phyloP scores from a whole-genome alignment of 306 rosid genomes.

The Prunus mume region DNA sequence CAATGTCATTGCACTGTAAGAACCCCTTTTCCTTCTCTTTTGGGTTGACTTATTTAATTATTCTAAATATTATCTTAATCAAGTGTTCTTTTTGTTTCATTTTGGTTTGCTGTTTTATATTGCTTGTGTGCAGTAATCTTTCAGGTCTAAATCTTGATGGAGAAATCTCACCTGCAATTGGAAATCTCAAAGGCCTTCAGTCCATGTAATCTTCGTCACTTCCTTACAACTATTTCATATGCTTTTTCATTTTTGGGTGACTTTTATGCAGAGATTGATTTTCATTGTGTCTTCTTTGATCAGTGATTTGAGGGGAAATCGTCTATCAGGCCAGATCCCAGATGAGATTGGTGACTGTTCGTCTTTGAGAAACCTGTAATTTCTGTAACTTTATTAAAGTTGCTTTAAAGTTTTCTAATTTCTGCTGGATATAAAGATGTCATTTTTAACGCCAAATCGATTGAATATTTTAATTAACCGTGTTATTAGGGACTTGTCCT shows the following conservation, averaged over 20 bases:
- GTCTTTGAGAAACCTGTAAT: constrained; percentile 64
- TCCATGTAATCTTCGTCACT: constrained; percentile 45
- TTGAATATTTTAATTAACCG: neutral
- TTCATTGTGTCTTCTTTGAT: constrained; percentile 17
- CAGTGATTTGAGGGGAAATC: constrained; percentile 80
- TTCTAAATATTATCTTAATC: neutral
- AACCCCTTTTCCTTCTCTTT: neutral
- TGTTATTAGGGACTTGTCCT: constrained; percentile 65
- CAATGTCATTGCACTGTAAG: constrained; percentile 88
- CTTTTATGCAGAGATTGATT: neutral
- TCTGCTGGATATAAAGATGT: neutral
- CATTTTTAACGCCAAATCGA: neutral
- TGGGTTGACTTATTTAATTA: constrained; percentile 6
- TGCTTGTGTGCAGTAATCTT: constrained; percentile 61
- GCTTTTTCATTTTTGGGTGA: neutral
- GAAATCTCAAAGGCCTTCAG: constrained; percentile 67
- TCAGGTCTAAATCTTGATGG: constrained; percentile 88
- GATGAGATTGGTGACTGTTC: constrained; percentile 99
- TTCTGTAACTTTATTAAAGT: neutral
- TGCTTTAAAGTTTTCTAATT: neutral
- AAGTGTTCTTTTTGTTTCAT: constrained; percentile 2
- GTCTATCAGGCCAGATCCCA: constrained; percentile 96
- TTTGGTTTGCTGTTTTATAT: neutral
- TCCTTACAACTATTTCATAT: neutral
- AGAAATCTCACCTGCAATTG: constrained; percentile 86